Conservation (phyloP, 208 protist genomes). For the Leishmania gerbilli region DNA sequence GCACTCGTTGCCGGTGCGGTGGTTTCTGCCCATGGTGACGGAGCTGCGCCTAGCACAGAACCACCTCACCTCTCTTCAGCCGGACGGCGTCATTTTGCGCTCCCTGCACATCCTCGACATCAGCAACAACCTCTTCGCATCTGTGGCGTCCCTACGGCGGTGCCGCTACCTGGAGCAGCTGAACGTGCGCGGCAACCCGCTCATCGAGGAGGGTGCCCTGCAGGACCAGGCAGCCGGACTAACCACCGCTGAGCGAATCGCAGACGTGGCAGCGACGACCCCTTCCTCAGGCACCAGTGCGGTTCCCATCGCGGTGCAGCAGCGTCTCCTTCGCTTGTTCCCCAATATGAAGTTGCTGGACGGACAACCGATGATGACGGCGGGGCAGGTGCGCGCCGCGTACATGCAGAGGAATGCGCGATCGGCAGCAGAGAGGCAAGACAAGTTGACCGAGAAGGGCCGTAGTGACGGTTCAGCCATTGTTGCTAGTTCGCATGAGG, state of each 20-base stretch:
- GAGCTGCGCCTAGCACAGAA: slow-evolving; percentile 86
- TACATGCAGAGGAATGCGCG: slow-evolving; percentile 10
- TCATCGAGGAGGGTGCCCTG: slow-evolving; percentile 30
- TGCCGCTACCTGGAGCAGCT: slow-evolving; percentile 76
- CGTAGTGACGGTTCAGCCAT: neutral
- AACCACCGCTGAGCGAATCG: neutral
- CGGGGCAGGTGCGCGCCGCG: slow-evolving; percentile 20
- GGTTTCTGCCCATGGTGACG: slow-evolving; percentile 78
- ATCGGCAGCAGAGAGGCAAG: neutral
- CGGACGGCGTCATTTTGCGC: slow-evolving; percentile 79
- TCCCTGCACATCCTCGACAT: slow-evolving; percentile 88
- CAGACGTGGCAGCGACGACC: neutral
- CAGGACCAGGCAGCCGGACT: slow-evolving; percentile 11
- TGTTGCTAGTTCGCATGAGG: neutral
- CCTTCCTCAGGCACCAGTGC: neutral
- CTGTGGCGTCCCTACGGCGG: slow-evolving; percentile 67
- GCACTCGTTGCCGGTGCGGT: slow-evolving; percentile 58
- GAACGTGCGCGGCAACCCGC: slow-evolving; percentile 70
- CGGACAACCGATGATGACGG: slow-evolving; percentile 35
- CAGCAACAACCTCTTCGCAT: slow-evolving; percentile 61
- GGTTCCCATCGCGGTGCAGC: slow-evolving; percentile 18
- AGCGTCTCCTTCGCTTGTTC: slow-evolving; percentile 42
- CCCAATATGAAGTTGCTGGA: slow-evolving; percentile 46
- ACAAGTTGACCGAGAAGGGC: neutral
- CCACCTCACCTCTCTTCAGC: slow-evolving; percentile 58